Percentiles rank a stretch among this genome's conserved stretches.
These are phyloP conservation scores for Diaporthe destruens DNA, from an alignment of 2,329 filamentous ascomycete species.

Conservation along the genomic window DNA sequence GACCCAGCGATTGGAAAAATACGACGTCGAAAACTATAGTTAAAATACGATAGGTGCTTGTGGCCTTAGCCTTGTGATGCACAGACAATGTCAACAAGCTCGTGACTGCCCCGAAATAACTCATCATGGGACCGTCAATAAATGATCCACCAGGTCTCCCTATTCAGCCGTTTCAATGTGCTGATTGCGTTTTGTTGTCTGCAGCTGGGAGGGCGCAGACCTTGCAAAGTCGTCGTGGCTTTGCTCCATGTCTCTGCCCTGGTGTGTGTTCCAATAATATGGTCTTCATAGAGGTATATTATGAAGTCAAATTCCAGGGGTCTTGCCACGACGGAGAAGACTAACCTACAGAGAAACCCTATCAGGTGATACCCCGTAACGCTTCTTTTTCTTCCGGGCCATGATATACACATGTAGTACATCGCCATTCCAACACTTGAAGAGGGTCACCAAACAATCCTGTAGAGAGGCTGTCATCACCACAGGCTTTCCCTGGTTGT, in stretches of 20 bases:
- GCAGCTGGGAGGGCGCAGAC: not conserved
- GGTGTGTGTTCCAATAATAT: too few species aligned
- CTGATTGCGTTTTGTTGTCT: not conserved
- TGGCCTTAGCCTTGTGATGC: too few species aligned
- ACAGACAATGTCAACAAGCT: not conserved
- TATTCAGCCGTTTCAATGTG: not conserved
- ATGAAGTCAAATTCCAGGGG: too few species aligned
- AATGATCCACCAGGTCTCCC: conserved; percentile 21
- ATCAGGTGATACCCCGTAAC: not conserved
- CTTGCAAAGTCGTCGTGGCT: conserved; percentile 4
- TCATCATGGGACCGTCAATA: not conserved
- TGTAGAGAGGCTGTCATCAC: not conserved
- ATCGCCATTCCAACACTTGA: conserved; percentile 8
- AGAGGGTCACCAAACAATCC: not conserved
- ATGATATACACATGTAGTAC: not conserved
- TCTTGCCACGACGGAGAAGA: not conserved
- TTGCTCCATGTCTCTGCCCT: not conserved
- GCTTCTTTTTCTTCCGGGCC: not conserved
- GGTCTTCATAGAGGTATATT: too few species aligned
- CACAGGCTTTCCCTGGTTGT: not conserved
- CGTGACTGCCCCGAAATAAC: not conserved
- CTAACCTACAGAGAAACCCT: not conserved
- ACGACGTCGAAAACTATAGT: too few species aligned
- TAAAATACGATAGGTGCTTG: too few species aligned
- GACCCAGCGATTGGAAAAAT: too few species aligned